Base-by-base conservation (phyloP, 2,329 filamentous ascomycete species). In the Microdochium paspali region DNA sequence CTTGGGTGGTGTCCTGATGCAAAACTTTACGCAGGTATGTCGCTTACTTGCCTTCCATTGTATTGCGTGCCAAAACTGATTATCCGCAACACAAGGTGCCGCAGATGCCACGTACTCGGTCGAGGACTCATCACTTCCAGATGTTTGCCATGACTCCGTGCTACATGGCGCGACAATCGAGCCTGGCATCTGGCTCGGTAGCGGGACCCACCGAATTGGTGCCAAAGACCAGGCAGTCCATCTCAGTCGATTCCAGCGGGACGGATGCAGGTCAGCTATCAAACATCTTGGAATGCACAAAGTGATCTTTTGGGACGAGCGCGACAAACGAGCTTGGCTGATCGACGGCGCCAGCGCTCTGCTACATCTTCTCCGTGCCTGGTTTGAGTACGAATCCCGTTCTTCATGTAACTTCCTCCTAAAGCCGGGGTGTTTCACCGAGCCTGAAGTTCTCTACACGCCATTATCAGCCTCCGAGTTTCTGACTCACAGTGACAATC, bases 281-380 rank as follows among this genome's bases (percentile, higher is more conserved):
- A 9, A 35, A n/a, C 15, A n/a, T 6, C n/a, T 35, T 7, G 7
- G 6, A 35, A 18, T 6, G 5, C 31, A 35, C 10, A 35, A 35
- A 35, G 51, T 66, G 1, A 39, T 65, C 6, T 47, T 67, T 1
- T 68, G 58, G 54, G 66, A 68, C 43, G 59, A 54, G n/a, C 52
- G 45, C 20, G 61, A 63, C 5, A 59, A 59, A 32, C 55, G 61
- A 30, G 64, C 56, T 1, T 69, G 64, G 64, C 47, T 68, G 1
- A 52, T 65, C 0, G 61, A 67, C 46, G 67, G 65, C 12, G 53
- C 56, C 3, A 62, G 56, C 48, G 64, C 62, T 4, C 46, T 69
- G 21, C 56, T 69, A 4, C 66, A 70, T 47, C 56, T 69, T 2
- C 49, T 68, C 10, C 52, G 59, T 2, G 55, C 60, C 6, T 61